Percentiles rank a stretch among this genome's conserved stretches.
These are phyloP conservation scores for Ogataea polymorpha DNA, from an alignment of 805 yeast species.

Conservation along the genomic window DNA sequence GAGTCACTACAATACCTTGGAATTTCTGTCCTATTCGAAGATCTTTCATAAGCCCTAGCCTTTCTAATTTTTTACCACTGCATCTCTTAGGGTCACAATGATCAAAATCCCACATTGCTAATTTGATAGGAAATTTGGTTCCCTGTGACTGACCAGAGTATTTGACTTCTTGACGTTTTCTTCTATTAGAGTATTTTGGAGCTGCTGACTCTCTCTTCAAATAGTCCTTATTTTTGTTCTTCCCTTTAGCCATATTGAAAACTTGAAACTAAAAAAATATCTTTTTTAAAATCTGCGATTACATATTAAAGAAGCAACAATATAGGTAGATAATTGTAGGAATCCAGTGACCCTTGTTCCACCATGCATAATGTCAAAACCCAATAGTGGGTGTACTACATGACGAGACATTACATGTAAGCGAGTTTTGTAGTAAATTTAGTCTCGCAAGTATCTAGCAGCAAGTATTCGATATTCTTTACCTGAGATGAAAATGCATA, in stretches of 20 bases:
- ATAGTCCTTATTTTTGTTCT: conserved; percentile 44
- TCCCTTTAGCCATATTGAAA: conserved; percentile 48
- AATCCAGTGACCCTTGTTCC: too few relatives aligned
- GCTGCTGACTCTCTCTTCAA: conserved; percentile 35
- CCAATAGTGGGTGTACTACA: too few relatives aligned
- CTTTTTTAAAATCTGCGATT: too few relatives aligned
- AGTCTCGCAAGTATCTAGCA: too few relatives aligned
- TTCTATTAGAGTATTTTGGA: conserved; percentile 53
- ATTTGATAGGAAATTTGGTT: conserved; percentile 66
- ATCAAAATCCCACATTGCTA: conserved; percentile 99
- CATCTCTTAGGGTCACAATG: conserved; percentile 99
- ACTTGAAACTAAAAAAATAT: too few relatives aligned
- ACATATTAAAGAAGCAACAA: too few relatives aligned
- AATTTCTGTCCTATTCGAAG: conserved; percentile 92
- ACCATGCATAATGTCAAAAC: too few relatives aligned
- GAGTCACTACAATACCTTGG: conserved; percentile 86
- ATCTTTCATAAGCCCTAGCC: conserved; percentile 77
- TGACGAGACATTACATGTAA: too few relatives aligned
- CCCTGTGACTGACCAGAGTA: conserved; percentile 16
- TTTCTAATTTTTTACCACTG: conserved; percentile 88
- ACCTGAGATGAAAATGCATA: too few relatives aligned
- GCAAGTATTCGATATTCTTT: too few relatives aligned
- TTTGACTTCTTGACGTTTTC: conserved; percentile 30
- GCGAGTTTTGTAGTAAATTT: too few relatives aligned
- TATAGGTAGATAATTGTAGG: too few relatives aligned